Conservation (phyloP, 768 basidiomycete genomes). For the Phlegmacium glaucopus region DNA sequence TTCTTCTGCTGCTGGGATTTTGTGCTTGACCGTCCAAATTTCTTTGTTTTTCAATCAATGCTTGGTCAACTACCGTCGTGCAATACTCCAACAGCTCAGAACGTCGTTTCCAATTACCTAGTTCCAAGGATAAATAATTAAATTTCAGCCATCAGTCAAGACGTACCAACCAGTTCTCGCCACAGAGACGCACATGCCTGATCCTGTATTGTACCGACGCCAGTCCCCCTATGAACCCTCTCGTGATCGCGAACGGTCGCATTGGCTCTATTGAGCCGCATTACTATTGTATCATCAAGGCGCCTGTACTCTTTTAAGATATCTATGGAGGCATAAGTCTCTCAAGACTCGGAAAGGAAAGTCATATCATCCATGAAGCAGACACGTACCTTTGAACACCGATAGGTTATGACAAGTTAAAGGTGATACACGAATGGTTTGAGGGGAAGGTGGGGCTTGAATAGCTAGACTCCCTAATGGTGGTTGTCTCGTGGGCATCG, state of each 20-base stretch:
- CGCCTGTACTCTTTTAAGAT: constrained; percentile 79
- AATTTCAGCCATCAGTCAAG: neutral
- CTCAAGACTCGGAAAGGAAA: neutral
- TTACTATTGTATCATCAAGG: constrained; percentile 75
- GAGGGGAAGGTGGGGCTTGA: constrained; percentile 59
- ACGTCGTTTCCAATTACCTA: constrained; percentile 70
- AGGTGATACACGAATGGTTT: constrained; percentile 69
- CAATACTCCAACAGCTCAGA: constrained; percentile 77
- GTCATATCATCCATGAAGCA: neutral
- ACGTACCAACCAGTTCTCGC: constrained; percentile 75
- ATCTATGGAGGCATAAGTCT: constrained; percentile 38
- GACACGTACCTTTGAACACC: constrained; percentile 67
- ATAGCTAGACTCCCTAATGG: constrained; percentile 65
- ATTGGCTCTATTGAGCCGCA: constrained; percentile 77
- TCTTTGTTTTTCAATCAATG: constrained; percentile 52
- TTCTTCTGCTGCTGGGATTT: constrained; percentile 45
- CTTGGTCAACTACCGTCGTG: constrained; percentile 63
- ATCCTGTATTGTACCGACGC: constrained; percentile 58
- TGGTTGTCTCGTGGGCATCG: constrained; percentile 42
- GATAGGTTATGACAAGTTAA: constrained; percentile 73
- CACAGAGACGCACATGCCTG: constrained; percentile 75
- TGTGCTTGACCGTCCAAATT: constrained; percentile 38
- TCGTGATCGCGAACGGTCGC: constrained; percentile 75
- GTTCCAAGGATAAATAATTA: constrained; percentile 5
- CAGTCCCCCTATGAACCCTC: constrained; percentile 38